phyloP scores from a whole-genome alignment of 1,284 basidiomycete genomes.

The Xerocomus nothofagi region DNA sequence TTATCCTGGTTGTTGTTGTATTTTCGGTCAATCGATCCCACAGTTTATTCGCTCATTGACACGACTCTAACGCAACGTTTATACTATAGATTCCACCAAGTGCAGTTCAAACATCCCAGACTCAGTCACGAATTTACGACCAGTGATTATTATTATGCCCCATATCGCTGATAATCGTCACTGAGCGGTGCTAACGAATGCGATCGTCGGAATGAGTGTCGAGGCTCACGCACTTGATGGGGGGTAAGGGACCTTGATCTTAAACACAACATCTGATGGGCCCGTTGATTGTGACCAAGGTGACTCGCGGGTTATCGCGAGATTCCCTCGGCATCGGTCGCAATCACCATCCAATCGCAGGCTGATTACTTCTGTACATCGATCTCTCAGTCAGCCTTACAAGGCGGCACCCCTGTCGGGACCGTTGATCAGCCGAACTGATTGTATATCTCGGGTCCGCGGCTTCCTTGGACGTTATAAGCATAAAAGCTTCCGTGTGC shows the following conservation, averaged over 20 bases:
- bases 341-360: not conserved
- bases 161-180: not conserved
- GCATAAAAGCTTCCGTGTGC: not conserved
- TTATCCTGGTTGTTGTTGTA: not conserved
- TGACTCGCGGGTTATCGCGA: not conserved
- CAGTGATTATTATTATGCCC: not conserved
- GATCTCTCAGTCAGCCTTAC: too few species aligned
- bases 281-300: not conserved
- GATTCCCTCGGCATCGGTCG: not conserved
- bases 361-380: not conserved
- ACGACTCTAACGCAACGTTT: not conserved
- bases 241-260: not conserved
- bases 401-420: too few species aligned
- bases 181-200: not conserved
- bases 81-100: not conserved
- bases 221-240: not conserved
- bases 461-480: not conserved
- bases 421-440: too few species aligned
- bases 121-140: not conserved
- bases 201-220: not conserved
- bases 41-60: not conserved
- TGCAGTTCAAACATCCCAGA: not conserved
- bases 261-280: not conserved
- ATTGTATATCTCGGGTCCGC: not conserved
- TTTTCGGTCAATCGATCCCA: not conserved